Percentiles rank a stretch among this genome's conserved stretches.
phyloP scores from a whole-genome alignment of 2,329 filamentous ascomycete species.

The Arthroderma sp. region DNA sequence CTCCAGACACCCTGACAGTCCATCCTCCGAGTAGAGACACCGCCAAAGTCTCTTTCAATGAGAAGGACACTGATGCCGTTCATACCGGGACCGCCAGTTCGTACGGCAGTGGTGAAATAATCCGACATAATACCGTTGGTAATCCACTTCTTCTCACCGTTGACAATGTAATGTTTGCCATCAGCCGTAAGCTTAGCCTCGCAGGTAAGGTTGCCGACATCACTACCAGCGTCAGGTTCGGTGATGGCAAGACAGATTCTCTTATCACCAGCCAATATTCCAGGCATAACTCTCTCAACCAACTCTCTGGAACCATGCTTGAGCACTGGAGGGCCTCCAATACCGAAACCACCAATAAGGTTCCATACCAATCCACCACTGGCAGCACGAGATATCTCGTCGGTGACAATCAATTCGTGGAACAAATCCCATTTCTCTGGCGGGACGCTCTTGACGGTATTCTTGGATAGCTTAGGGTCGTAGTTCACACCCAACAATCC shows the following conservation, averaged over 20 bases:
- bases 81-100: conserved; percentile 81
- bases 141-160: conserved; percentile 99
- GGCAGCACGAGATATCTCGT: conserved; percentile 78
- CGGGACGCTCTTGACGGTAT: conserved; percentile 61
- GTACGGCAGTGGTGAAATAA: conserved; percentile 94
- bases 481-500: conserved; percentile 72
- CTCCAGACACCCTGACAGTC: conserved; percentile 98
- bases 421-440: conserved; percentile 94
- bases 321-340: conserved; percentile 79
- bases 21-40: conserved; percentile 88
- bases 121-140: conserved; percentile 95
- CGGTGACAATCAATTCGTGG: conserved; percentile 91
- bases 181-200: conserved; percentile 91
- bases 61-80: conserved; percentile 82
- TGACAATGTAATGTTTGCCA: conserved; percentile 98
- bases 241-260: conserved; percentile 96
- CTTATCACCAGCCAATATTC: conserved; percentile 83
- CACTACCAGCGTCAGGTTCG: conserved; percentile 85
- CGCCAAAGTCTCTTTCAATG: conserved; percentile 72
- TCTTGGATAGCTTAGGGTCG: conserved; percentile 59
- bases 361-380: conserved; percentile 96
- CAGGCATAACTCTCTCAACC: conserved; percentile 76
- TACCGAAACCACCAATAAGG: conserved; percentile 89
- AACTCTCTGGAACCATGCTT: conserved; percentile 82
- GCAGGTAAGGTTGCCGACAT: conserved; percentile 89